phyloP scores from a whole-genome alignment of 2,329 filamentous ascomycete species.

The Sporothrix brunneoviolacea region DNA sequence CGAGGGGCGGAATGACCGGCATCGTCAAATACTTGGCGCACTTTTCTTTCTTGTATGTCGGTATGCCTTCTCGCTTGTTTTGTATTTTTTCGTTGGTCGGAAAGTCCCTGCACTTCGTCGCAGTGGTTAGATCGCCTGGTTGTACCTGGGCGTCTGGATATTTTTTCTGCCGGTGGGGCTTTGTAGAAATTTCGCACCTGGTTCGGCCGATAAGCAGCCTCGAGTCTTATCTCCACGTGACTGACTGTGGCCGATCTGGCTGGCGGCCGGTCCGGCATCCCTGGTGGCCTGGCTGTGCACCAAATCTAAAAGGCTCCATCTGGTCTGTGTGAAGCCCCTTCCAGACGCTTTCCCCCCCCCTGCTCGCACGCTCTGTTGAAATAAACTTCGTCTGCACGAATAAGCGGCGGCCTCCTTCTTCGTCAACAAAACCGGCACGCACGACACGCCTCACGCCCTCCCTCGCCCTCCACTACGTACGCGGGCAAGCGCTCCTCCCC shows the following conservation, averaged over 20 bases:
- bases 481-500: background rate
- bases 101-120: too few relatives aligned
- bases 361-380: conserved; percentile 3
- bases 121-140: too few relatives aligned
- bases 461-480: background rate
- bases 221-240: conserved; percentile 7
- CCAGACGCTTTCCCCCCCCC: conserved; percentile 3
- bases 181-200: conserved; percentile 1
- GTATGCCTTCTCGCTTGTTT: background rate
- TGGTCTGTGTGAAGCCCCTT: background rate
- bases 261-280: conserved; percentile 2
- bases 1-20: conserved; percentile 45
- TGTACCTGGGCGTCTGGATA: background rate
- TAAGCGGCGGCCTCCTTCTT: background rate
- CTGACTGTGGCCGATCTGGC: too few relatives aligned
- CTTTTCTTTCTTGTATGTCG: background rate
- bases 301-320: conserved; percentile 5
- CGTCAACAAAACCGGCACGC: background rate
- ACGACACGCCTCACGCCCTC: background rate
- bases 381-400: background rate
- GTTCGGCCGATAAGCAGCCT: background rate
- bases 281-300: conserved; percentile 2
- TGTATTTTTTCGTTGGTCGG: too few relatives aligned
- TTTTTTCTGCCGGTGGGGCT: conserved; percentile 10
- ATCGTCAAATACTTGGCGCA: conserved; percentile 30